phyloP scores from a whole-genome alignment of 2,329 filamentous ascomycete genomes.

The Graphilbum sp. region DNA sequence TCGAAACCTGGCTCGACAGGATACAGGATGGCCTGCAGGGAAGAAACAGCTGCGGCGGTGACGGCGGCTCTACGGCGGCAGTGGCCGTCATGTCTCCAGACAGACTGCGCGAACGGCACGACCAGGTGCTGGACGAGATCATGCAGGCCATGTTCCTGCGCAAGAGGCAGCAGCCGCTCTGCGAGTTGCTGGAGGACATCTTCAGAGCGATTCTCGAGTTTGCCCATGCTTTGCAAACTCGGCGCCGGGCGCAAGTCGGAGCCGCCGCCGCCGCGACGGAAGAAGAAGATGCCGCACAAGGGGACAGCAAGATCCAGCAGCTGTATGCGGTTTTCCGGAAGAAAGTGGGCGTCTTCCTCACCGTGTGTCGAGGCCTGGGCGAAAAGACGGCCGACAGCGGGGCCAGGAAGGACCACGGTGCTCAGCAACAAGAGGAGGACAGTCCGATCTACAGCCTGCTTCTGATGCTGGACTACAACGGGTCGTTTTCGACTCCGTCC shows the following conservation, averaged over 20 bases:
- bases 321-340: slow-evolving; percentile 53
- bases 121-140: slow-evolving; percentile 57
- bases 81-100: slow-evolving; percentile 38
- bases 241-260: slow-evolving; percentile 14
- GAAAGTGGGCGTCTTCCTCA: slow-evolving; percentile 59
- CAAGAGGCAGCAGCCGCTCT: slow-evolving; percentile 56
- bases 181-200: slow-evolving; percentile 60
- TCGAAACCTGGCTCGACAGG: slow-evolving; percentile 47
- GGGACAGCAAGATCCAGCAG: slow-evolving; percentile 16
- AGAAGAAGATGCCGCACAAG: no score
- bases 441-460: slow-evolving; percentile 11
- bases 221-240: slow-evolving; percentile 32
- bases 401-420: slow-evolving; percentile 7
- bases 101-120: slow-evolving; percentile 51
- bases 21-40: slow-evolving; percentile 42
- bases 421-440: slow-evolving; percentile 9
- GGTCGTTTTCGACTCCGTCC: slow-evolving; percentile 1
- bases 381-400: slow-evolving; percentile 40
- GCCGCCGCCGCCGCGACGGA: no score
- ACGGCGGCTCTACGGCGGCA: slow-evolving; percentile 1
- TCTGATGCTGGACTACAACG: slow-evolving; percentile 15
- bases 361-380: slow-evolving; percentile 49
- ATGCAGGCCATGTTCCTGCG: slow-evolving; percentile 57
- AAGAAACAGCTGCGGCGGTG: background rate
- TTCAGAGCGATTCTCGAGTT: slow-evolving; percentile 59